Evolutionary conservation across 1,284 basidiomycete species (phyloP).

Genomic region (Boletellus deceptivus): DNA sequence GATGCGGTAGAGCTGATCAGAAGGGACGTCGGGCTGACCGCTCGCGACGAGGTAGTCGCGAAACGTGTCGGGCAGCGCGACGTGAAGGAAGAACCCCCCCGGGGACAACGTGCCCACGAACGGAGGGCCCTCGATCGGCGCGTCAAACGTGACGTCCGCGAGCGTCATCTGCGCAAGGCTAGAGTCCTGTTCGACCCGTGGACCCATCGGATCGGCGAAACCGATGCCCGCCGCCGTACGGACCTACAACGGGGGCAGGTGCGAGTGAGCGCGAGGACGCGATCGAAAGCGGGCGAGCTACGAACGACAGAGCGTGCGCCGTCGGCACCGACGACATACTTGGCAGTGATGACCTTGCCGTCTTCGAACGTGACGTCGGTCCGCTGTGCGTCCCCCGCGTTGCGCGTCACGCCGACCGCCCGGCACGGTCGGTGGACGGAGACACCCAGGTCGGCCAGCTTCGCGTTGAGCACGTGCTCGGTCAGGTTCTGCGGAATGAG

Average conservation of each 20-base stretch:
- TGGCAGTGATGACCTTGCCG: constrained; percentile 44
- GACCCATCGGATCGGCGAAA: constrained; percentile 15
- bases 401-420: constrained; percentile 32
- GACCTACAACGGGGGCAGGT: constrained; percentile 11
- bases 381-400: constrained; percentile 23
- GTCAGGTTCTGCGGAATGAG: constrained; percentile 48
- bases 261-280: background rate
- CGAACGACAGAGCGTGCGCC: constrained; percentile 53
- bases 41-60: constrained; percentile 19
- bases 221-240: constrained; percentile 21
- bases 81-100: constrained; percentile 31
- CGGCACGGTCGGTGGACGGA: constrained; percentile 25
- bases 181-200: background rate
- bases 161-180: constrained; percentile 23
- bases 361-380: constrained; percentile 49
- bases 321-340: constrained; percentile 56
- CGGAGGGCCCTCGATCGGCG: background rate
- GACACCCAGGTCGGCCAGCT: constrained; percentile 31
- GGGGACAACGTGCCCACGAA: constrained; percentile 12
- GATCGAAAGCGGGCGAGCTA: background rate
- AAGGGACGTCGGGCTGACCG: constrained; percentile 4
- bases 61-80: constrained; percentile 30
- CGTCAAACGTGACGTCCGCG: constrained; percentile 23
- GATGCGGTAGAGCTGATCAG: constrained; percentile 34
- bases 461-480: constrained; percentile 42